phyloP scores from a whole-genome alignment of 331 rosid species.

The Spiraea crenata region DNA sequence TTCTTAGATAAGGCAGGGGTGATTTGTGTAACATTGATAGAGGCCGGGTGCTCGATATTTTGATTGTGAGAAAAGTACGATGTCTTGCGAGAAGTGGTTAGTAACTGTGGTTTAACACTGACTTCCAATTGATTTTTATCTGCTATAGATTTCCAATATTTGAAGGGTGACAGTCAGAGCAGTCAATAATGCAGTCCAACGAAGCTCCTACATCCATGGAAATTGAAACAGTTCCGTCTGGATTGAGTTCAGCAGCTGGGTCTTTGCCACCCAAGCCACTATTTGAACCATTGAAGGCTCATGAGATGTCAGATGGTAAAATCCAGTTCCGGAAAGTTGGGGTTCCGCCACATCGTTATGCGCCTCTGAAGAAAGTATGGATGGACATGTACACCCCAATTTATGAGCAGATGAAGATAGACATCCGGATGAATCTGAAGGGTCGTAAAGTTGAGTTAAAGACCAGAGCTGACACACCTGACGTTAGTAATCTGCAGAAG shows the following conservation, averaged over 20 bases:
- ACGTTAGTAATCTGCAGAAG: slow-evolving; percentile 73
- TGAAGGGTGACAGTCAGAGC: neutral
- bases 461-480: slow-evolving; percentile 76
- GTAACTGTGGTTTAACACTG: neutral
- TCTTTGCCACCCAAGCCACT: slow-evolving; percentile 61
- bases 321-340: slow-evolving; percentile 77
- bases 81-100: neutral
- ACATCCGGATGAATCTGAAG: slow-evolving; percentile 78
- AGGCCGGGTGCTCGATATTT: too few species aligned
- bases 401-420: slow-evolving; percentile 80
- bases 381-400: slow-evolving; percentile 77
- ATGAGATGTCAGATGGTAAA: slow-evolving; percentile 81
- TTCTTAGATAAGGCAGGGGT: neutral
- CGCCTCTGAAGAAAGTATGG: slow-evolving; percentile 87
- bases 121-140: neutral
- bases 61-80: neutral
- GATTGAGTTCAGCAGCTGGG: slow-evolving; percentile 19
- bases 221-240: slow-evolving; percentile 42
- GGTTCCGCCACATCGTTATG: slow-evolving; percentile 77
- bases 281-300: slow-evolving; percentile 74
- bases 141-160: neutral
- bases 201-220: slow-evolving; percentile 59
- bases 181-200: slow-evolving; percentile 48
- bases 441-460: slow-evolving; percentile 77
- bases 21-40: neutral